A percentile compares a stretch with the other conserved stretches of the same genome.
Evolutionary conservation across 176 grass and related monocot genomes (phyloP).

Genomic region (Lolium multiflorum): DNA sequence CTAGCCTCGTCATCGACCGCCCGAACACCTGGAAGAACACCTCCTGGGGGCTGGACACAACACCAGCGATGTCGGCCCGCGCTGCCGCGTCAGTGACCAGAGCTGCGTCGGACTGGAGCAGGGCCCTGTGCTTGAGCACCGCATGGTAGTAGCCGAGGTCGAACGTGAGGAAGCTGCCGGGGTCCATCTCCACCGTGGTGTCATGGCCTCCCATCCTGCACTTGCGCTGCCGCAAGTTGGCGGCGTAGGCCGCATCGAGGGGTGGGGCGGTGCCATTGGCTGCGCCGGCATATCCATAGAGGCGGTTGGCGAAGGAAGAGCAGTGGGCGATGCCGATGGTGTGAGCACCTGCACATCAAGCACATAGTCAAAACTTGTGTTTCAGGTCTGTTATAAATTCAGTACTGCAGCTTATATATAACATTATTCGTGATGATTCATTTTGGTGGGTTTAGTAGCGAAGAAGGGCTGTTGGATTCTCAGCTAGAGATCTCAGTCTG

Average conservation of each 20-base stretch:
- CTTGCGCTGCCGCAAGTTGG: slow-evolving; percentile 44
- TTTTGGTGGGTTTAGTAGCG: background rate
- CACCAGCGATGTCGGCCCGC: slow-evolving; percentile 40
- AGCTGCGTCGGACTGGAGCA: slow-evolving; percentile 73
- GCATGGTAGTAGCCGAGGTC: slow-evolving; percentile 75
- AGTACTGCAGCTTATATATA: background rate
- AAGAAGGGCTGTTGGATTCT: background rate
- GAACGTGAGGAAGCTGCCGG: slow-evolving; percentile 77
- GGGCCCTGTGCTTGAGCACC: slow-evolving; percentile 65
- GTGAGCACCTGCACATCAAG: background rate
- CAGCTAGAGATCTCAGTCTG: background rate
- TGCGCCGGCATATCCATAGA: too few species aligned
- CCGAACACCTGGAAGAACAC: slow-evolving; percentile 74
- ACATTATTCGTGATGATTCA: background rate
- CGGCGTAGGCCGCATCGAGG: slow-evolving; percentile 46
- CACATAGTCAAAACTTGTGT: background rate
- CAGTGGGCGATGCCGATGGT: slow-evolving; percentile 23
- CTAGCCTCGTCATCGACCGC: slow-evolving; percentile 73
- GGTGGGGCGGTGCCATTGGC: slow-evolving; percentile 35
- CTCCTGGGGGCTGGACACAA: slow-evolving; percentile 3
- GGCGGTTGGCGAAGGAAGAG: slow-evolving; percentile 45
- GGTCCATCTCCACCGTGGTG: slow-evolving; percentile 81
- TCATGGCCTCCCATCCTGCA: slow-evolving; percentile 47
- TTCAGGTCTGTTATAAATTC: background rate
- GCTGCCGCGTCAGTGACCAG: slow-evolving; percentile 51